These are phyloP conservation scores for Aulographum hederae DNA, from an alignment of 2,329 filamentous ascomycete species.

Conservation along the genomic window DNA sequence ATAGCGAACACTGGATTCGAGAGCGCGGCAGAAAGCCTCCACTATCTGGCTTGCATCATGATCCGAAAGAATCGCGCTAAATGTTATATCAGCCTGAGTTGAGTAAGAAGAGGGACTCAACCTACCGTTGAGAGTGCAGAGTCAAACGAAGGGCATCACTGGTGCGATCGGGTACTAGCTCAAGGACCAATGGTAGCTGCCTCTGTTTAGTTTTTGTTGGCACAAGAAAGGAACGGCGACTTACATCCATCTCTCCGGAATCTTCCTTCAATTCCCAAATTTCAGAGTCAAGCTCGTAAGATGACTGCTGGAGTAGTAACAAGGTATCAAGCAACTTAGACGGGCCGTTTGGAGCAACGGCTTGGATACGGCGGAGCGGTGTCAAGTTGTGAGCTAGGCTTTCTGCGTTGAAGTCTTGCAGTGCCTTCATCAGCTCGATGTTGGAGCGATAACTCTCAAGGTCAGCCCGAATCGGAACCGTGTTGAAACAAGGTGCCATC, in stretches of 20 bases:
- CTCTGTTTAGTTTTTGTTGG: conserved; percentile 1
- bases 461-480: conserved; percentile 50
- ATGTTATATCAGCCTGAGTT: too few species aligned
- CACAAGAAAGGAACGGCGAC: conserved; percentile 8
- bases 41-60: too few species aligned
- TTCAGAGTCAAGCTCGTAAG: conserved; percentile 21
- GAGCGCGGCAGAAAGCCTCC: too few species aligned
- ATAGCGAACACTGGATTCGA: too few species aligned
- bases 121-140: conserved; percentile 3
- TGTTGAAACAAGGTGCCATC: conserved; percentile 88
- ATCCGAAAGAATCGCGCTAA: too few species aligned
- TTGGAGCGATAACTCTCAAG: conserved; percentile 31
- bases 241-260: conserved; percentile 47
- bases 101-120: too few species aligned
- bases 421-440: conserved; percentile 35
- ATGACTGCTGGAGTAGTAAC: conserved; percentile 55
- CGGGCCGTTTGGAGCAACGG: conserved; percentile 24
- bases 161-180: conserved; percentile 3
- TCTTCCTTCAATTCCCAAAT: conserved; percentile 35
- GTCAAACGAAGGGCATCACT: conserved; percentile 2
- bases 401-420: conserved; percentile 44
- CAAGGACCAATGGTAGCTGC: conserved; percentile 5
- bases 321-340: conserved; percentile 59
- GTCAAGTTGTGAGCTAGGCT: conserved; percentile 55
- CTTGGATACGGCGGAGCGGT: conserved; percentile 53